phyloP scores from a whole-genome alignment of 1,284 basidiomycete species.

The Ustilago curta region DNA sequence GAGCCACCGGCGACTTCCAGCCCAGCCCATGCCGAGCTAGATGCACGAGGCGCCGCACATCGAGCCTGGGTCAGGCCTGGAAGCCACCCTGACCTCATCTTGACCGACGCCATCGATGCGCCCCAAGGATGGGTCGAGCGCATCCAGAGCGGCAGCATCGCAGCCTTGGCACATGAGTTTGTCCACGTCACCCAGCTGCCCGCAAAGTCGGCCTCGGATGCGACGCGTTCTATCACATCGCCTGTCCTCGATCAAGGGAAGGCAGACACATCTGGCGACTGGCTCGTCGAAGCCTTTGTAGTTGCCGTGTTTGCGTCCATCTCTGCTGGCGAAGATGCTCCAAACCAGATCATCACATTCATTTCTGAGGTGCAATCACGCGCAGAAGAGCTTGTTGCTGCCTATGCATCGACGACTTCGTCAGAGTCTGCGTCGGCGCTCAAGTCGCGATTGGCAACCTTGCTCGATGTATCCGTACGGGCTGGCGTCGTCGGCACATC shows the following conservation, averaged over 20 bases:
- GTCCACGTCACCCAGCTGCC: constrained; percentile 62
- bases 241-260: constrained; percentile 7
- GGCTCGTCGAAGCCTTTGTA: constrained; percentile 20
- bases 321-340: constrained; percentile 1
- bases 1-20: constrained; percentile 12
- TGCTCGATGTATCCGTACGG: constrained; percentile 25
- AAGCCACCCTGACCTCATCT: constrained; percentile 55
- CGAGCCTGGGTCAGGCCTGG: constrained; percentile 47
- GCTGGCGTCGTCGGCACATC: constrained; percentile 19
- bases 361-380: constrained; percentile 19
- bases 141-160: constrained; percentile 51
- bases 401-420: background rate
- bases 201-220: background rate
- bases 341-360: constrained; percentile 10
- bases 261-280: background rate
- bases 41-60: constrained; percentile 6
- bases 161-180: constrained; percentile 64
- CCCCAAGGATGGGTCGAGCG: constrained; percentile 57
- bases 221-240: constrained; percentile 20
- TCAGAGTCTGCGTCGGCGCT: constrained; percentile 4
- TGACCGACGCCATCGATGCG: constrained; percentile 35
- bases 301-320: constrained; percentile 20
- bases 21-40: background rate
- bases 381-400: constrained; percentile 16
- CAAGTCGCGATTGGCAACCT: constrained; percentile 21